A percentile compares a stretch with the other conserved stretches of the same genome.
phyloP scores from a whole-genome alignment of 2,329 filamentous ascomycete species.

The Penicillium brevicompactum region DNA sequence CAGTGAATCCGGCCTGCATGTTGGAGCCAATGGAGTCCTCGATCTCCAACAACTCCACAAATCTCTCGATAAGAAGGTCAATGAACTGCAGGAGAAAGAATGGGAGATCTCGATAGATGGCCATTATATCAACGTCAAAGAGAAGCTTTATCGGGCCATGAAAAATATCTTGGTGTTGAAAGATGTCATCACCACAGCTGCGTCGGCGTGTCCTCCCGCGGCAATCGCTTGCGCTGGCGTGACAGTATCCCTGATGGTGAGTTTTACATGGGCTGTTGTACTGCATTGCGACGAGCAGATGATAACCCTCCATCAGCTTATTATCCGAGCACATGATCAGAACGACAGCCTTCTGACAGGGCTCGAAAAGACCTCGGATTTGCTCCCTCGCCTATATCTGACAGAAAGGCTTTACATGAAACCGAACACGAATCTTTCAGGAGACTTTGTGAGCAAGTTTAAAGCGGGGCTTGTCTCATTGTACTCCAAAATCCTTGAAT shows the following conservation, averaged over 20 bases:
- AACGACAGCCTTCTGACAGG: constrained; percentile 10
- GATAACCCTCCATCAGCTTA: background rate
- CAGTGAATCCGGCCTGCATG: background rate
- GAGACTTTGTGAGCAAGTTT: background rate
- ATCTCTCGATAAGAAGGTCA: background rate
- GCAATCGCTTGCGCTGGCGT: constrained; percentile 10
- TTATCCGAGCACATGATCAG: constrained; percentile 12
- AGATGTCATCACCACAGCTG: constrained; percentile 9
- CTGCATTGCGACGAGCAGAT: background rate
- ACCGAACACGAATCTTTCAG: background rate
- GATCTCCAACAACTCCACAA: background rate
- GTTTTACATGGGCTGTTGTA: background rate
- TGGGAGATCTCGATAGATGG: background rate
- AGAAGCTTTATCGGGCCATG: background rate
- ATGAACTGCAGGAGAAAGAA: background rate
- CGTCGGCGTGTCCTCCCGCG: constrained; percentile 9
- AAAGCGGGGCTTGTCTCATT: background rate
- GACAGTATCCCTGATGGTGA: constrained; percentile 8
- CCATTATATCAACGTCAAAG: background rate
- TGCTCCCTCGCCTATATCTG: constrained; percentile 8
- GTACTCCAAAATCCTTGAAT: constrained; percentile 13
- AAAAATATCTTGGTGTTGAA: constrained; percentile 8
- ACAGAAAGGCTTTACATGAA: constrained; percentile 8
- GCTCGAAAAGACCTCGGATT: constrained; percentile 1
- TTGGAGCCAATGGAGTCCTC: background rate